A percentile compares a stretch with the other conserved stretches of the same genome.
These are phyloP conservation scores for Albugo laibachii DNA, from an alignment of 352 stramenopile species.

Conservation along the genomic window DNA sequence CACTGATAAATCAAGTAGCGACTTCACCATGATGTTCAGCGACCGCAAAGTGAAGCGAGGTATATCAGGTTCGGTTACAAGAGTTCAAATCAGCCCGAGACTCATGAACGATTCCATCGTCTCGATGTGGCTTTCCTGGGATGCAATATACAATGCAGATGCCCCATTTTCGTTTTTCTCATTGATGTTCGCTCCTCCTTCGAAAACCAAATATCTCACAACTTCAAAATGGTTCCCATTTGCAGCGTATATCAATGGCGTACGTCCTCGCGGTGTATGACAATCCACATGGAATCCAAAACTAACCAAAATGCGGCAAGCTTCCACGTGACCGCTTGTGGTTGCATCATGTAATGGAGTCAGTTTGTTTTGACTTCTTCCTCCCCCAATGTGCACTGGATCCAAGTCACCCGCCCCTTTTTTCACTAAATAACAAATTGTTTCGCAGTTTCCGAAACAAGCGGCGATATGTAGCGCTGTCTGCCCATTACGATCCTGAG, in stretches of 20 bases:
- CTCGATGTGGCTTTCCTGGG: slow-evolving; percentile 23
- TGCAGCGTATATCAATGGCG: slow-evolving; percentile 70
- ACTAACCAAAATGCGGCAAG: slow-evolving; percentile 26
- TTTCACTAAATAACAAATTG: no score
- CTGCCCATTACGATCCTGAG: no score
- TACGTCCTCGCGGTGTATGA: slow-evolving; percentile 45
- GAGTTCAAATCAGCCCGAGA: slow-evolving; percentile 34
- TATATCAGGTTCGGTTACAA: slow-evolving; percentile 36
- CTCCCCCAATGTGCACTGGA: no score
- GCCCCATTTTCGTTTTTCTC: slow-evolving; percentile 68
- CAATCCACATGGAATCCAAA: slow-evolving; percentile 47
- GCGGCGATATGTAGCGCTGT: no score
- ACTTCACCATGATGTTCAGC: slow-evolving; percentile 24
- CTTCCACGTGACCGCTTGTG: slow-evolving; percentile 30
- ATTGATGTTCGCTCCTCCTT: slow-evolving; percentile 32
- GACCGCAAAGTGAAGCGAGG: slow-evolving; percentile 44
- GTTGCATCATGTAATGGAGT: slow-evolving; percentile 58
- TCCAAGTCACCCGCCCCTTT: no score
- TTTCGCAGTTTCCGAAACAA: no score
- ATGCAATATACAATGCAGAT: slow-evolving; percentile 45
- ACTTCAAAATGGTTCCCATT: slow-evolving; percentile 41
- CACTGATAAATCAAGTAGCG: slow-evolving; percentile 27
- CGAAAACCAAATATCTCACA: slow-evolving; percentile 17
- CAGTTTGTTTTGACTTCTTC: no score
- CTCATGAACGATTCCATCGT: slow-evolving; percentile 26